A percentile compares a stretch with the other conserved stretches of the same genome.
Evolutionary conservation across 176 grass and related monocot species (phyloP).

Genomic region (Raddia distichophylla): DNA sequence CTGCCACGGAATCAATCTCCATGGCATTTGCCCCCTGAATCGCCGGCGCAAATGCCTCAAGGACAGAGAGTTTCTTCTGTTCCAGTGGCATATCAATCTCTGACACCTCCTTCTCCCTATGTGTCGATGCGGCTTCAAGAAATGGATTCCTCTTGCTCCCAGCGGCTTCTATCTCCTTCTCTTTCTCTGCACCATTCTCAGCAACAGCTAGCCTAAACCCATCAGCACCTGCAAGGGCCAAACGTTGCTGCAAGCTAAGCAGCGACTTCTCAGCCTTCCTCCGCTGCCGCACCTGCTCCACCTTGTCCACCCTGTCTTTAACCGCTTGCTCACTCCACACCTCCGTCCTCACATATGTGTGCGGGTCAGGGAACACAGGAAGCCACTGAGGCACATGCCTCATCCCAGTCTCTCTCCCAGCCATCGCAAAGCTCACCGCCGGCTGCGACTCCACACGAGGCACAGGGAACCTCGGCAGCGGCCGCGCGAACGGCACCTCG

Average conservation of each 20-base stretch:
- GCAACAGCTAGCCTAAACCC: slow-evolving; percentile 34
- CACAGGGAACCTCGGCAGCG: slow-evolving; percentile 64
- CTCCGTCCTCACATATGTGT: slow-evolving; percentile 54
- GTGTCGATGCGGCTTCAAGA: slow-evolving; percentile 56
- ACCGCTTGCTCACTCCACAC: slow-evolving; percentile 56
- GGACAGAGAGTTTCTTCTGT: slow-evolving; percentile 54
- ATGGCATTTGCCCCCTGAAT: slow-evolving; percentile 57
- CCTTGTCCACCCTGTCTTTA: slow-evolving; percentile 53
- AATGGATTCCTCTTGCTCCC: slow-evolving; percentile 73
- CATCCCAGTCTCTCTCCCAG: slow-evolving; percentile 45
- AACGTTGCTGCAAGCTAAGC: slow-evolving; percentile 69
- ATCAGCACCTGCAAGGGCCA: slow-evolving; percentile 53
- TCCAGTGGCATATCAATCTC: slow-evolving; percentile 52
- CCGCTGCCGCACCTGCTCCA: slow-evolving; percentile 60
- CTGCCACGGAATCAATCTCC: slow-evolving; percentile 47
- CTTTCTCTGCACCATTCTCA: slow-evolving; percentile 42
- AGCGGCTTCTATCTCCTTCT: slow-evolving; percentile 54
- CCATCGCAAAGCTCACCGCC: slow-evolving; percentile 23
- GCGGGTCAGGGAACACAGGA: slow-evolving; percentile 68
- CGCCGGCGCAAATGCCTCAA: slow-evolving; percentile 73
- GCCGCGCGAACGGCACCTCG: slow-evolving; percentile 64
- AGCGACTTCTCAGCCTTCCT: slow-evolving; percentile 80
- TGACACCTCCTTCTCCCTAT: slow-evolving; percentile 57
- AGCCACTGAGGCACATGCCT: slow-evolving; percentile 80
- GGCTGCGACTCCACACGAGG: slow-evolving; percentile 2